Conservation (phyloP, 768 basidiomycete genomes). For the Xerocomellus dryophilus region DNA sequence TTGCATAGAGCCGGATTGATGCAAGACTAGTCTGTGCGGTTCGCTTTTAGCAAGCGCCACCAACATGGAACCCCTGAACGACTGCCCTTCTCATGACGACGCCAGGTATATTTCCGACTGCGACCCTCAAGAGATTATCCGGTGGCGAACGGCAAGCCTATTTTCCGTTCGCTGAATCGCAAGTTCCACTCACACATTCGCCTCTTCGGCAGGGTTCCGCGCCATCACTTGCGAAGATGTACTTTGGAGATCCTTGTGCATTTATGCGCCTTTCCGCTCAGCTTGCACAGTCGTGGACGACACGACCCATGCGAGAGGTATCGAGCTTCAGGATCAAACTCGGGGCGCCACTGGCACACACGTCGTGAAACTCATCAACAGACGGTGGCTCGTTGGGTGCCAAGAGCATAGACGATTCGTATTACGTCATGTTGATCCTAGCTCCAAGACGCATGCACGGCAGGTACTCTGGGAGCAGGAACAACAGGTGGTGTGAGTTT, state of each 20-base stretch:
- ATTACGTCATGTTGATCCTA: not conserved
- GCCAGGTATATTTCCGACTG: not conserved
- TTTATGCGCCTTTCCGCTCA: not conserved
- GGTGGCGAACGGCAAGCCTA: not conserved
- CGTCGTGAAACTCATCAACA: too few relatives aligned
- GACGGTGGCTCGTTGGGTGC: not conserved
- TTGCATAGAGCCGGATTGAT: too few relatives aligned
- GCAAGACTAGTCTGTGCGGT: too few relatives aligned
- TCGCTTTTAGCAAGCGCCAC: too few relatives aligned
- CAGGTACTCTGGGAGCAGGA: too few relatives aligned
- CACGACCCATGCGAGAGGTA: not conserved
- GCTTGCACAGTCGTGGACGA: slow-evolving; percentile 6
- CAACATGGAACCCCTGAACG: too few relatives aligned
- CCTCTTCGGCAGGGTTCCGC: too few relatives aligned
- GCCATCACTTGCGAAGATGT: not conserved
- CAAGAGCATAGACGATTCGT: not conserved
- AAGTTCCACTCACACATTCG: too few relatives aligned
- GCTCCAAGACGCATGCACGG: too few relatives aligned
- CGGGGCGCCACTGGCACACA: too few relatives aligned
- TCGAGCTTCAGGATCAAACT: not conserved
- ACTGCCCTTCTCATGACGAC: too few relatives aligned
- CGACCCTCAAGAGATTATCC: not conserved
- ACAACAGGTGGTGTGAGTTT: not conserved
- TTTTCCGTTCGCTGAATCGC: too few relatives aligned
- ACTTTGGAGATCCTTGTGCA: slow-evolving; percentile 1